Evolutionary conservation across 306 rosid genomes (phyloP), one percentile per base, ranked within the genome.

Genomic region (Glycine tomentella): DNA sequence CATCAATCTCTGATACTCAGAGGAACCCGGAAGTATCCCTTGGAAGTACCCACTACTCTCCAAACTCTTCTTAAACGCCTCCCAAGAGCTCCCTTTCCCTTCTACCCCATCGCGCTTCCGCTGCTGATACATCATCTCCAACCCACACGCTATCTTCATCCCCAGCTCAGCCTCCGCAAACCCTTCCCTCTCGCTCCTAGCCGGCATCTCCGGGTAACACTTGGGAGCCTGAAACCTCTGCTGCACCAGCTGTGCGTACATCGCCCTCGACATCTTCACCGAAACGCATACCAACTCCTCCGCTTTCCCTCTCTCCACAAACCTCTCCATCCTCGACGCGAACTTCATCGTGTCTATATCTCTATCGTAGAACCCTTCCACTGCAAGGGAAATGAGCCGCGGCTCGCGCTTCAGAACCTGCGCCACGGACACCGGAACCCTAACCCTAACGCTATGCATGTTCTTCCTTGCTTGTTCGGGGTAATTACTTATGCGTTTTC

Each of bases 101-200:
- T 89, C 97, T 58, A 80, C 79, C 42, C 91, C 93, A 13, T 88
- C 98, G 63, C 83, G 84, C 78, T 74, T 88, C 78, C 96, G 62
- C 72, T 86, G 96, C 89, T 91, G 99, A 84, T 91, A 95, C 90
- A 89, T 88, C 97, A 95, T 95, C 88, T 95, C 98, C 44, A 95
- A 81, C 76, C 99, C 99, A 44, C 98, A 95, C 1, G 97, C 90
- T 48, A 93, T 90, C 84, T 95, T 95, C 98, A 93, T 85, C 63
- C 99, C 99, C 83, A 95, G 46, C 82, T 93, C 99, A 7, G 93
- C 93, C 84, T 91, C 98, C 9, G 12, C 25, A 80, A 74, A 87
- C 34, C 25, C 76, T 13, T 86, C 77, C 7, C 69, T 66, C 33
- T 84, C 84, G 1, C 65, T 83, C 78, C 91, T 62, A 36, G 33